A percentile compares a stretch with the other conserved stretches of the same genome.
These are phyloP conservation scores for Serendipita sp. DNA, from an alignment of 768 basidiomycete species.

Conservation along the genomic window DNA sequence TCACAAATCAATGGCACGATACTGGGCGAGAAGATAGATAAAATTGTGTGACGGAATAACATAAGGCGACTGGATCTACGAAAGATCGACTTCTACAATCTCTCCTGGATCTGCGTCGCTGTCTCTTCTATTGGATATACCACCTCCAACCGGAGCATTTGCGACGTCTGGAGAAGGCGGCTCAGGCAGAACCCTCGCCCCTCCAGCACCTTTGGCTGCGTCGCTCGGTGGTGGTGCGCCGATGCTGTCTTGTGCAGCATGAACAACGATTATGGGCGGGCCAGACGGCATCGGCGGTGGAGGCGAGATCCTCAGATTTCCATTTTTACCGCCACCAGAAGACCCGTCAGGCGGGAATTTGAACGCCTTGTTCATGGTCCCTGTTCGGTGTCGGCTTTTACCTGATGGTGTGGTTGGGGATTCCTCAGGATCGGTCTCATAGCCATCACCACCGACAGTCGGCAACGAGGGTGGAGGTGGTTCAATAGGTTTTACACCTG, in stretches of 20 bases:
- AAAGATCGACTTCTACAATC: conserved; percentile 45
- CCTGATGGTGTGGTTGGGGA: conserved; percentile 12
- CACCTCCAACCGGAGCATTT: no score
- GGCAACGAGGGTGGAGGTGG: conserved; percentile 12
- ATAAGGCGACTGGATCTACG: background rate
- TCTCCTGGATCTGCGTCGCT: conserved; percentile 63
- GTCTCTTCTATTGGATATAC: conserved; percentile 16
- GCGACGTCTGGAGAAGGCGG: background rate
- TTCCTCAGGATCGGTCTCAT: conserved; percentile 11
- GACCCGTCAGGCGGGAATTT: conserved; percentile 36
- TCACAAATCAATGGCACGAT: no score
- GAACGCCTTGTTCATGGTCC: conserved; percentile 67
- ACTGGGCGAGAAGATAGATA: no score
- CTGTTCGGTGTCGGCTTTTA: conserved; percentile 25
- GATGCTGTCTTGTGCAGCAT: background rate
- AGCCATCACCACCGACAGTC: conserved; percentile 13
- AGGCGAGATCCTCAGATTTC: conserved; percentile 16
- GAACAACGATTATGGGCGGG: conserved; percentile 13
- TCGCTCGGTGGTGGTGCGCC: background rate
- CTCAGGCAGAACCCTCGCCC: background rate
- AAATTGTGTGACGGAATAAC: no score
- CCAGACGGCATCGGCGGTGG: conserved; percentile 18
- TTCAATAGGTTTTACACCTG: conserved; percentile 6
- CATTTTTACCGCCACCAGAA: background rate
- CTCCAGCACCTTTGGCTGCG: conserved; percentile 1